Conservation (phyloP, 805 yeast species). For the Metschnikowia borealis region DNA sequence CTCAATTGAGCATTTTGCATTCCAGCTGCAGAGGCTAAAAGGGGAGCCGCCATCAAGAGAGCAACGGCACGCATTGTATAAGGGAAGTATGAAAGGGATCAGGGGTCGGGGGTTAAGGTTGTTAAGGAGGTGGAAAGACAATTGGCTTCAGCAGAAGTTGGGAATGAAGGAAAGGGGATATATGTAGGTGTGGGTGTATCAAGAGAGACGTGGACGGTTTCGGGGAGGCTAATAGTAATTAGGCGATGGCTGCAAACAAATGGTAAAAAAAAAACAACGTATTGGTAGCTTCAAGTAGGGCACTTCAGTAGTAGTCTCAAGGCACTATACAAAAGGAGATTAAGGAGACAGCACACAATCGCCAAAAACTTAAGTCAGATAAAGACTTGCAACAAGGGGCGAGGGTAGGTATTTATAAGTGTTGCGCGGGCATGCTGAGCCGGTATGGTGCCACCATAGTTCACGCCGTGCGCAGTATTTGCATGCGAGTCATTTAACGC, state of each 20-base stretch:
- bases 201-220: too few species aligned
- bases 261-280: too few species aligned
- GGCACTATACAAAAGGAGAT: too few species aligned
- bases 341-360: not conserved
- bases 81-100: not conserved
- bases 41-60: constrained; percentile 1
- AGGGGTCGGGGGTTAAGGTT: not conserved
- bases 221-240: too few species aligned
- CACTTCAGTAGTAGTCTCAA: too few species aligned
- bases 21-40: not conserved
- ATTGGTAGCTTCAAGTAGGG: too few species aligned
- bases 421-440: constrained; percentile 1
- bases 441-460: not conserved
- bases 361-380: not conserved
- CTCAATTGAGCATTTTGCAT: not conserved
- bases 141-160: too few species aligned
- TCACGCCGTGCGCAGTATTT: constrained; percentile 4
- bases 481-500: constrained; percentile 4
- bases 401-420: not conserved
- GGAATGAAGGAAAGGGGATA: too few species aligned
- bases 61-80: not conserved
- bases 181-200: too few species aligned
- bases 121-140: too few species aligned
- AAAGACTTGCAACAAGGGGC: not conserved
- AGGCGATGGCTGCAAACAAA: too few species aligned